Base-by-base conservation (phyloP, 2,329 filamentous ascomycete species). In the Dryadomyces sulphureus region DNA sequence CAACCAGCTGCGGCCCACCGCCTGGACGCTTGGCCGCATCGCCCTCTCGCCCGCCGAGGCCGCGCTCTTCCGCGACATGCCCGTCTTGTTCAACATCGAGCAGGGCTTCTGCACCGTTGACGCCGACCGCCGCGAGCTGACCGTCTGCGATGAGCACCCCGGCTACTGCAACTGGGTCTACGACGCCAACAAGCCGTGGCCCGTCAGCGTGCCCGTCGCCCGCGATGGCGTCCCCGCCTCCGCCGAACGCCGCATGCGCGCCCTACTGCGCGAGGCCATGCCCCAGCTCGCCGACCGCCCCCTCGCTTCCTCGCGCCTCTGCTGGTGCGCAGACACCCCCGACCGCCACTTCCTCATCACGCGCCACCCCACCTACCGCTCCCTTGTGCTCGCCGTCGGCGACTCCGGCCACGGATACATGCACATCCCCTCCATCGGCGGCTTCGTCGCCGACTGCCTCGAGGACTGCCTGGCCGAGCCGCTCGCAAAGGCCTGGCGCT, bases 41-140 rank as follows among this genome's bases (percentile, higher is more conserved):
- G 32, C 42, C 32, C 38, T 44, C 32, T 38, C 42, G 14, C 32
- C 30, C 14, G 42, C 38, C 14, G 42, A 44, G 42, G 34, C 42
- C 14, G 9, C 7, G 19, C 42, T 24, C 3, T 44, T 25, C 34
- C 19, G 21, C 3, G 42, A 44, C 34, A 32, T 44, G 42, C 42
- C 42, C 17, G 42, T 44, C 19, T 34, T 44, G 5, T 44, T 44
- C 42, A 44, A 44, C 42, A 44, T 44, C 14, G 42, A 44, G 36
- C 4, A 38, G 19, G 36, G 36, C 39, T 41, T 41, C 22, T 7
- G 11, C 27, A n/a, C 27, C 9, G 22, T 16, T 2, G 39, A 41
- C 22, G 39, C 12, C 3, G 39, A 41, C 21, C 12, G 21, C 12
- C 39, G 27, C 22, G 39, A 41, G 21, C 21, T 41, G 9, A 41